Conservation (phyloP, 108 stramenopile species). For the Cyclotella baltica region DNA sequence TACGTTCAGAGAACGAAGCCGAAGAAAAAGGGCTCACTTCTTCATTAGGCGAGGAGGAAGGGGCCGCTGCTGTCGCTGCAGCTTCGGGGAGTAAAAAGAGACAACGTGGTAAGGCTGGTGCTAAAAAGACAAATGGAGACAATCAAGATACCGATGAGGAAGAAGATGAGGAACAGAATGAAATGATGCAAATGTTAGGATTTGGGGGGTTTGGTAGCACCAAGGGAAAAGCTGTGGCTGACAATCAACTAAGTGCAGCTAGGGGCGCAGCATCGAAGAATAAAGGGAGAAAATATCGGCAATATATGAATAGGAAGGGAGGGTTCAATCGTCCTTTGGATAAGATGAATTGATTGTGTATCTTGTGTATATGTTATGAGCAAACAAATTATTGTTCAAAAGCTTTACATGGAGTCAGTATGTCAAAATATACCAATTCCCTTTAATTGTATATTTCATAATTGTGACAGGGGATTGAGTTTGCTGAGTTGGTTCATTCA, state of each 20-base stretch:
- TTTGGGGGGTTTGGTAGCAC: slow-evolving; percentile 94
- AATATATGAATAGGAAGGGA: slow-evolving; percentile 98
- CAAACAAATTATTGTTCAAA: too few relatives aligned
- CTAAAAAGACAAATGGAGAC: slow-evolving; percentile 40
- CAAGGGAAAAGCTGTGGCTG: slow-evolving; percentile 90
- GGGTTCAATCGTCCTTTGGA: slow-evolving; percentile 96
- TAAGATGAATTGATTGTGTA: slow-evolving; percentile 85
- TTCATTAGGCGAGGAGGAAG: slow-evolving; percentile 25
- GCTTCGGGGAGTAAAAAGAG: slow-evolving; percentile 25
- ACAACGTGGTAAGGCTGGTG: not conserved
- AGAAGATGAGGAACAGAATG: slow-evolving; percentile 77
- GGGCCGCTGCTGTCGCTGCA: not conserved
- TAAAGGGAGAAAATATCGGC: slow-evolving; percentile 95
- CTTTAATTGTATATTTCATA: too few relatives aligned
- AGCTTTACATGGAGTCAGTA: too few relatives aligned
- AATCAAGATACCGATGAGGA: slow-evolving; percentile 57
- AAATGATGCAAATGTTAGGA: slow-evolving; percentile 91
- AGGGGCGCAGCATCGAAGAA: slow-evolving; percentile 91
- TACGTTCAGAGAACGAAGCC: slow-evolving; percentile 77
- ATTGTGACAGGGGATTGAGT: too few relatives aligned
- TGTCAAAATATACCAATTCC: too few relatives aligned
- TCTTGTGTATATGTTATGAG: too few relatives aligned
- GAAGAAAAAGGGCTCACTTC: slow-evolving; percentile 59
- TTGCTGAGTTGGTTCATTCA: too few relatives aligned
- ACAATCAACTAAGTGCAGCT: slow-evolving; percentile 91